Evolutionary conservation across 805 yeast genomes (phyloP).

Genomic region (Saccharomycopsis microspora): DNA sequence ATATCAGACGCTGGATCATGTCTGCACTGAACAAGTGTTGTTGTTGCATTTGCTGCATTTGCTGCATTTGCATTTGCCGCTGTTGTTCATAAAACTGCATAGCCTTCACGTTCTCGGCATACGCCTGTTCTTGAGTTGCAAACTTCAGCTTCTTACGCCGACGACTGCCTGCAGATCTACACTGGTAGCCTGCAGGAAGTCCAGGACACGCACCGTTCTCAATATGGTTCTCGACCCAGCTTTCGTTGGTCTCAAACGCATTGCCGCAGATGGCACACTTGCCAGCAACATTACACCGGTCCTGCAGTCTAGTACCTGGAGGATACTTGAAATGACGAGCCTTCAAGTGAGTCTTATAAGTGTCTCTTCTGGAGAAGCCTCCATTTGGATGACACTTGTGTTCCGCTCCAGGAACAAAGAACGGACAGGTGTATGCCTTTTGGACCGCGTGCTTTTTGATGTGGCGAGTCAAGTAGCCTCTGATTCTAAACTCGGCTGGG

Average conservation of each 20-base stretch:
- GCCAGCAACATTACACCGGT: slow-evolving; percentile 59
- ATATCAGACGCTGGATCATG: slow-evolving; percentile 12
- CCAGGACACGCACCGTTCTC: slow-evolving; percentile 60
- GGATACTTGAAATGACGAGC: slow-evolving; percentile 88
- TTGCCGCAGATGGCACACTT: slow-evolving; percentile 67
- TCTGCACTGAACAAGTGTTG: slow-evolving; percentile 7
- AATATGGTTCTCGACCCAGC: slow-evolving; percentile 70
- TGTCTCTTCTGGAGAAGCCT: slow-evolving; percentile 78
- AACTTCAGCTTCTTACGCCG: slow-evolving; percentile 20
- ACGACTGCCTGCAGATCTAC: slow-evolving; percentile 25
- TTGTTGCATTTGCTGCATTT: slow-evolving; percentile 14
- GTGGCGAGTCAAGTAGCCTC: slow-evolving; percentile 79
- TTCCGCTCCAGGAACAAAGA: slow-evolving; percentile 26
- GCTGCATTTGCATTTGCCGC: slow-evolving; percentile 7
- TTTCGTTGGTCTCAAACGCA: slow-evolving; percentile 57
- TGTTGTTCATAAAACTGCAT: slow-evolving; percentile 13
- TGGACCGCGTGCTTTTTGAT: slow-evolving; percentile 67
- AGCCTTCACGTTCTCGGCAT: slow-evolving; percentile 11
- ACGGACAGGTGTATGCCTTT: slow-evolving; percentile 75
- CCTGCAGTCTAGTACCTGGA: slow-evolving; percentile 70
- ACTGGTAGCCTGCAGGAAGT: slow-evolving; percentile 27
- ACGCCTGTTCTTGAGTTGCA: slow-evolving; percentile 1
- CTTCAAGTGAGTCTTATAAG: slow-evolving; percentile 81
- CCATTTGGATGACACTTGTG: slow-evolving; percentile 69
- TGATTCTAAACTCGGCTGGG: slow-evolving; percentile 75